These are phyloP conservation scores for Lomentospora prolificans DNA, from an alignment of 2,329 filamentous ascomycete genomes.

Conservation along the genomic window DNA sequence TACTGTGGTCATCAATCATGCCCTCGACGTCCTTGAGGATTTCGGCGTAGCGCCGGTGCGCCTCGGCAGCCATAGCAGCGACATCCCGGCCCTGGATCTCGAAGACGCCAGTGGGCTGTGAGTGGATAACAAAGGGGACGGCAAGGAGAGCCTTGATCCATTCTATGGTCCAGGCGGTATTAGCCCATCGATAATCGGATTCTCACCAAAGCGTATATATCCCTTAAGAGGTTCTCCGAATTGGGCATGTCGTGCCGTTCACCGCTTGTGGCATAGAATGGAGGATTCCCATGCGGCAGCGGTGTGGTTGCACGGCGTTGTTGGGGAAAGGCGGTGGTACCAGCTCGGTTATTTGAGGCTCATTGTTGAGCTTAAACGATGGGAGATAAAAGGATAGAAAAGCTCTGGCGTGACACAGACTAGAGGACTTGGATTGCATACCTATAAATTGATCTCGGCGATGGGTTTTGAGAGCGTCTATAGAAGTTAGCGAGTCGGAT, in stretches of 20 bases:
- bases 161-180: conserved; percentile 52
- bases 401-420: background rate
- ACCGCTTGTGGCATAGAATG: background rate
- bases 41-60: conserved; percentile 83
- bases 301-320: background rate
- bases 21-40: conserved; percentile 90
- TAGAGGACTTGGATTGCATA: conserved; percentile 22
- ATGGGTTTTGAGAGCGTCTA: conserved; percentile 68
- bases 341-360: background rate
- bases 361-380: background rate
- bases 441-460: conserved; percentile 82
- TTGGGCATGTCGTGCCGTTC: background rate
- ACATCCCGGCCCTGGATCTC: conserved; percentile 57
- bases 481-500: background rate
- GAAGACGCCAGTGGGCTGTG: conserved; percentile 82
- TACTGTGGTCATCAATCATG: conserved; percentile 87
- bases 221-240: no score
- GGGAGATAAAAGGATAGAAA: conserved; percentile 6
- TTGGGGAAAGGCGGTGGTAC: background rate
- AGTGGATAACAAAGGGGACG: conserved; percentile 93
- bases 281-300: no score
- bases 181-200: conserved; percentile 8
- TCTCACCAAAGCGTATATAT: background rate
- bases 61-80: conserved; percentile 64
- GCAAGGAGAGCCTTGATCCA: conserved; percentile 95